phyloP scores from a whole-genome alignment of 2,329 filamentous ascomycete genomes.

The Xylariaceae sp. region DNA sequence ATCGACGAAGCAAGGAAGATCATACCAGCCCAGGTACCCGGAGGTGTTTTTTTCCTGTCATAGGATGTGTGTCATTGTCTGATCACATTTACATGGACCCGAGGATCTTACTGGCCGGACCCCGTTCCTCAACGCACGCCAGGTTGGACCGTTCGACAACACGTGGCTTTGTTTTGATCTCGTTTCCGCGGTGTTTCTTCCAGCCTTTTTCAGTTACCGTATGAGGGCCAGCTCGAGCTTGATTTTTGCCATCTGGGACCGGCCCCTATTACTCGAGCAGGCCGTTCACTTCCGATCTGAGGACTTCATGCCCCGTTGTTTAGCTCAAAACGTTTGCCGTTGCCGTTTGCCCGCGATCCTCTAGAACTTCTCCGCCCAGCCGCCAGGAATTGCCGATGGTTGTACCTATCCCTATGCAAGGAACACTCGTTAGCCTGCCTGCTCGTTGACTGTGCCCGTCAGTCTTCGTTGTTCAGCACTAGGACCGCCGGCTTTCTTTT shows the following conservation, averaged over 20 bases:
- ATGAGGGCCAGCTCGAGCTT: slow-evolving; percentile 1
- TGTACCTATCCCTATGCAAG: neutral
- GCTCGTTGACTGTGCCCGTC: neutral
- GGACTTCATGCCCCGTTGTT: slow-evolving; percentile 3
- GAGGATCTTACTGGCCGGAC: slow-evolving; percentile 18
- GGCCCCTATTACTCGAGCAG: slow-evolving; percentile 1
- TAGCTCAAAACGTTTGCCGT: neutral
- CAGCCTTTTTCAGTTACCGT: slow-evolving; percentile 14
- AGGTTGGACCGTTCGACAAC: neutral
- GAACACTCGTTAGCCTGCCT: neutral
- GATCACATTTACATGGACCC: slow-evolving; percentile 11
- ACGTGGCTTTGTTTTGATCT: slow-evolving; percentile 10
- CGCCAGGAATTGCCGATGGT: neutral
- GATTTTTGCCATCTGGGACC: neutral
- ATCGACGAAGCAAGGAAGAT: slow-evolving; percentile 1
- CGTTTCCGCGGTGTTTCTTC: slow-evolving; percentile 21
- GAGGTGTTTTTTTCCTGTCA: slow-evolving; percentile 1
- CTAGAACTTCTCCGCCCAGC: neutral
- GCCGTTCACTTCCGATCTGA: slow-evolving; percentile 8
- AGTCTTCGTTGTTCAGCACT: neutral
- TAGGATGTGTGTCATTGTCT: slow-evolving; percentile 3
- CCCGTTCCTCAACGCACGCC: slow-evolving; percentile 1
- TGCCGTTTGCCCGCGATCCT: neutral
- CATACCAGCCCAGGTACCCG: slow-evolving; percentile 6
- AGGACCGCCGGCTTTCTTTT: neutral